Conservation (phyloP, 2,329 filamentous ascomycete genomes). For the Colletotrichum tofieldiae region DNA sequence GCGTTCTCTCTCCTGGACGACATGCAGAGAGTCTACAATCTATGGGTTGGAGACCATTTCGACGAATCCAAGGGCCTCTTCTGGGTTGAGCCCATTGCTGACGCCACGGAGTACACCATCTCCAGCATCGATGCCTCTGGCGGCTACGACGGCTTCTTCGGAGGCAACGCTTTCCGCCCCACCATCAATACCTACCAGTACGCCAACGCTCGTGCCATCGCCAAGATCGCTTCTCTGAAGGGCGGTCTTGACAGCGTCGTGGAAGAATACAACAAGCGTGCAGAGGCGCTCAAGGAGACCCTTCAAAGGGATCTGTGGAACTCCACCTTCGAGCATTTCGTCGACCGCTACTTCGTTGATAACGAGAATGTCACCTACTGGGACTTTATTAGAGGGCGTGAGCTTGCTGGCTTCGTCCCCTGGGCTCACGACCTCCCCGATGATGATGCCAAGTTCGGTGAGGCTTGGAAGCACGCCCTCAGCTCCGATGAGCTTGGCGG, state of each 20-base stretch:
- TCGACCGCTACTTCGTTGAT: conserved; percentile 55
- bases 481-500: conserved; percentile 43
- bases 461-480: conserved; percentile 46
- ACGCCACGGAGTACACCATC: conserved; percentile 60
- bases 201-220: conserved; percentile 58
- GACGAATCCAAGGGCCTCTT: conserved; percentile 57
- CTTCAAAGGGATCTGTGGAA: conserved; percentile 58
- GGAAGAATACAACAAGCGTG: conserved; percentile 51
- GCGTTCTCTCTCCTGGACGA: conserved; percentile 57
- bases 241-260: conserved; percentile 50
- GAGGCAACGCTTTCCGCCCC: conserved; percentile 59
- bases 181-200: conserved; percentile 62
- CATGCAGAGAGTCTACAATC: conserved; percentile 56
- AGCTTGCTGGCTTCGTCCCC: conserved; percentile 60
- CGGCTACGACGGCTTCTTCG: conserved; percentile 50
- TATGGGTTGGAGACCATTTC: conserved; percentile 55
- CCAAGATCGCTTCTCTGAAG: conserved; percentile 53
- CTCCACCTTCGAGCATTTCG: conserved; percentile 55
- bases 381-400: conserved; percentile 46
- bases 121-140: conserved; percentile 45
- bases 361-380: conserved; percentile 54
- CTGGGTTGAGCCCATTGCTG: conserved; percentile 59
- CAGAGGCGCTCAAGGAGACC: conserved; percentile 52
- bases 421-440: conserved; percentile 60
- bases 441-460: conserved; percentile 52